A percentile compares a stretch with the other conserved stretches of the same genome.
phyloP scores from a whole-genome alignment of 495 filamentous ascomycete genomes.

The Staphylotrichum longicolle region DNA sequence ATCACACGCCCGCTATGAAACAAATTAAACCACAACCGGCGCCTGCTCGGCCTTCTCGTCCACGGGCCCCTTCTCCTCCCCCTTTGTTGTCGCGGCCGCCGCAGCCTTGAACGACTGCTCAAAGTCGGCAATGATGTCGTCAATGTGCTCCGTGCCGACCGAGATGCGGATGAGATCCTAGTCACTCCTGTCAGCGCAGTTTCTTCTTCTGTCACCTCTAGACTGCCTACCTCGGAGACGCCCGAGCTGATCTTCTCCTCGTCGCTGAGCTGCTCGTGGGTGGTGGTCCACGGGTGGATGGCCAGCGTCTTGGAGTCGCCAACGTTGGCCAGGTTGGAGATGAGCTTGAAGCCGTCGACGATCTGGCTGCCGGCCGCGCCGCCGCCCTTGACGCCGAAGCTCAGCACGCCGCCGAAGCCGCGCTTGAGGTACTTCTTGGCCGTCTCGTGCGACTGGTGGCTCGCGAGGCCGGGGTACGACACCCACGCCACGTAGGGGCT shows the following conservation, averaged over 20 bases:
- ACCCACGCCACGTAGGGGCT: slow-evolving; percentile 90
- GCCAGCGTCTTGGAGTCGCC: slow-evolving; percentile 87
- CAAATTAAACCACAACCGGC: slow-evolving; percentile 38
- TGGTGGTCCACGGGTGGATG: slow-evolving; percentile 95
- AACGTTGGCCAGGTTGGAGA: slow-evolving; percentile 84
- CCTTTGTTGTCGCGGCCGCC: slow-evolving; percentile 29
- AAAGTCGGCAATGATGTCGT: slow-evolving; percentile 97
- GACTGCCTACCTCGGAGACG: slow-evolving; percentile 62
- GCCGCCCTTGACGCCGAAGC: slow-evolving; percentile 90
- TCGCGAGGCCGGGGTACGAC: slow-evolving; percentile 85
- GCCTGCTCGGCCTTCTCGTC: slow-evolving; percentile 38
- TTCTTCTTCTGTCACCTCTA: no score
- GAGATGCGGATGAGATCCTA: slow-evolving; percentile 91
- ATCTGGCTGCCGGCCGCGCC: slow-evolving; percentile 76
- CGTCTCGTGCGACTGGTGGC: slow-evolving; percentile 71
- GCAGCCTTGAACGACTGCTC: slow-evolving; percentile 76
- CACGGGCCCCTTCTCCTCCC: slow-evolving; percentile 17
- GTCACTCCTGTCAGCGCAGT: neutral
- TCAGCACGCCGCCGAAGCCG: slow-evolving; percentile 89
- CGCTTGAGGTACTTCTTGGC: slow-evolving; percentile 89
- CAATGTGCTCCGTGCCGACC: slow-evolving; percentile 94
- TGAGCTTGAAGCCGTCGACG: slow-evolving; percentile 92
- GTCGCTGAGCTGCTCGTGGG: slow-evolving; percentile 88
- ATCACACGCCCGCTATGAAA: slow-evolving; percentile 10
- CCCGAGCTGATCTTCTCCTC: slow-evolving; percentile 79